These are phyloP conservation scores for Hypoxylon sp. DNA, from an alignment of 2,329 filamentous ascomycete species.

Conservation along the genomic window DNA sequence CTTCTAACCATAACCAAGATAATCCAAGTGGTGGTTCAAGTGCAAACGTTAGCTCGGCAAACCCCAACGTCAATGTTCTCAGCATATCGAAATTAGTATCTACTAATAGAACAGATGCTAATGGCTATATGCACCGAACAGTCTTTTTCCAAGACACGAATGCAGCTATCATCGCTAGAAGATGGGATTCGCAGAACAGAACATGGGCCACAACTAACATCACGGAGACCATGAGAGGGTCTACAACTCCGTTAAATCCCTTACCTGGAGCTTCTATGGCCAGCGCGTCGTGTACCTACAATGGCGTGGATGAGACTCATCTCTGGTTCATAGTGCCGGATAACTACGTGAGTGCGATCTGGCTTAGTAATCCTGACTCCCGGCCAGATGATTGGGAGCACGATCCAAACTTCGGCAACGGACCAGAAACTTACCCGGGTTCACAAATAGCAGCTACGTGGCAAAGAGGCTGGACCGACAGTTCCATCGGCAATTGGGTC, in stretches of 20 bases:
- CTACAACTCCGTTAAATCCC: slow-evolving; percentile 17
- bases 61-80: slow-evolving; percentile 38
- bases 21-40: not conserved
- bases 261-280: slow-evolving; percentile 29
- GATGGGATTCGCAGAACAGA: slow-evolving; percentile 46
- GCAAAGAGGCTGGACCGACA: slow-evolving; percentile 32
- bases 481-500: slow-evolving; percentile 31
- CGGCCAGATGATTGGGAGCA: slow-evolving; percentile 29
- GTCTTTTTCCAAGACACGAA: slow-evolving; percentile 50
- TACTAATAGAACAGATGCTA: slow-evolving; percentile 46
- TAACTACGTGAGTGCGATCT: slow-evolving; percentile 11
- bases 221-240: slow-evolving; percentile 12
- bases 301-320: slow-evolving; percentile 2
- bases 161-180: slow-evolving; percentile 42
- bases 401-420: not conserved
- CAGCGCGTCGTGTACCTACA: slow-evolving; percentile 22
- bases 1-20: slow-evolving; percentile 3
- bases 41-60: slow-evolving; percentile 1
- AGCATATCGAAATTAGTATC: slow-evolving; percentile 42
- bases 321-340: slow-evolving; percentile 33
- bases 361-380: not conserved
- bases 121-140: slow-evolving; percentile 38
- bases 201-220: slow-evolving; percentile 44
- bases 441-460: slow-evolving; percentile 38
- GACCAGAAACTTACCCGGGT: not conserved